phyloP scores from a whole-genome alignment of 106 monocot species.

The Amphibolis antarctica region DNA sequence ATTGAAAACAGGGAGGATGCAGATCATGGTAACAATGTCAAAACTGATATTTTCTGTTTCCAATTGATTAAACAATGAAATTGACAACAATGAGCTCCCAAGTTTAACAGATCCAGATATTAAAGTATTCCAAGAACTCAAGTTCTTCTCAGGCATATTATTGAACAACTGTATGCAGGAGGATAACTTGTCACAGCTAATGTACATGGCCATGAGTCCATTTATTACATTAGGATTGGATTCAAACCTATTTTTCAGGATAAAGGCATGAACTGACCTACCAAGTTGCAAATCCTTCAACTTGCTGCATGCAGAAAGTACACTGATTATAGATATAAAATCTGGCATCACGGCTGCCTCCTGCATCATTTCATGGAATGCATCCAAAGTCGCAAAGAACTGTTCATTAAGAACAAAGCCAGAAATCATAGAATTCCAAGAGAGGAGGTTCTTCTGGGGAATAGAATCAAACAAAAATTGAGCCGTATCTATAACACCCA shows the following conservation, averaged over 20 bases:
- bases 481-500: conserved; percentile 31
- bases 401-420: conserved; percentile 31
- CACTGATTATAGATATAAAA: conserved; percentile 30
- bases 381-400: conserved; percentile 15
- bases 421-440: conserved; percentile 54
- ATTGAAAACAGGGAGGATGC: conserved; percentile 28
- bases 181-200: conserved; percentile 22
- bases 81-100: conserved; percentile 10
- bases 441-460: conserved; percentile 33
- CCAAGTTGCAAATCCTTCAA: conserved; percentile 14
- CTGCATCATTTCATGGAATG: conserved; percentile 40
- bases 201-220: conserved; percentile 42
- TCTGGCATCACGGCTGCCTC: conserved; percentile 29
- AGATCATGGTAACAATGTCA: conserved; percentile 50
- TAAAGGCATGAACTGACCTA: conserved; percentile 47
- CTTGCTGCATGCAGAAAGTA: conserved; percentile 26
- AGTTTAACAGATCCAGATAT: conserved; percentile 35
- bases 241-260: conserved; percentile 31
- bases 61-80: conserved; percentile 27
- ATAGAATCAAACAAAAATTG: conserved; percentile 14
- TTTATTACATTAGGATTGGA: conserved; percentile 32
- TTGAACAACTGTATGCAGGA: conserved; percentile 27
- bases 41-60: conserved; percentile 23
- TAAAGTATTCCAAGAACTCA: conserved; percentile 56
- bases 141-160: conserved; percentile 22